Conservation (phyloP, 2,329 filamentous ascomycete genomes). For the Aspergillus pseudotamarii region DNA sequence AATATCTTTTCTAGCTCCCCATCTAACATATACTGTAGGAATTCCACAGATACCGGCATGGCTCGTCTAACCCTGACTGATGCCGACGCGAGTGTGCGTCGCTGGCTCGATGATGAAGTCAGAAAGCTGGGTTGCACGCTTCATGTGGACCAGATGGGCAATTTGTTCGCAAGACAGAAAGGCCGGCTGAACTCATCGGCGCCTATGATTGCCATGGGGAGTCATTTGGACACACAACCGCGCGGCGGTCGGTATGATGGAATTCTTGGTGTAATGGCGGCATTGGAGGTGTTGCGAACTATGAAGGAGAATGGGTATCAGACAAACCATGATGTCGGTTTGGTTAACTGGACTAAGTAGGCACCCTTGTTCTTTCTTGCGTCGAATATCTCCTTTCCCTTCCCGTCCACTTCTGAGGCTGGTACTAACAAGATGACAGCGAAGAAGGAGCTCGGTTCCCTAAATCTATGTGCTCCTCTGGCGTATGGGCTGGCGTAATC, state of each 20-base stretch:
- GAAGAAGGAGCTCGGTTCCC: constrained; percentile 80
- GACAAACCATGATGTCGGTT: constrained; percentile 68
- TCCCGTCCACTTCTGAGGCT: neutral
- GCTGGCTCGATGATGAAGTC: constrained; percentile 69
- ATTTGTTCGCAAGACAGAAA: constrained; percentile 32
- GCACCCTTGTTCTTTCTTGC: constrained; percentile 28
- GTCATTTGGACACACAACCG: constrained; percentile 36
- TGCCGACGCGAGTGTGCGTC: constrained; percentile 65
- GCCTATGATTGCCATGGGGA: constrained; percentile 52
- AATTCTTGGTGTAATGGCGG: constrained; percentile 70
- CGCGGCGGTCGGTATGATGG: constrained; percentile 65
- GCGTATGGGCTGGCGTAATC: constrained; percentile 71
- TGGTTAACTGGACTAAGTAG: constrained; percentile 62
- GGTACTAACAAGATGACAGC: constrained; percentile 40
- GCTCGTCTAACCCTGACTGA: constrained; percentile 69
- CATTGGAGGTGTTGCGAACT: constrained; percentile 68
- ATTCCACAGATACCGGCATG: constrained; percentile 59
- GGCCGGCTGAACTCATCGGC: constrained; percentile 21
- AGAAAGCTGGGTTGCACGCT: constrained; percentile 64
- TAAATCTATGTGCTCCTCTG: constrained; percentile 70
- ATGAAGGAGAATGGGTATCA: constrained; percentile 67
- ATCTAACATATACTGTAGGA: constrained; percentile 13
- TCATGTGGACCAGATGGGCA: constrained; percentile 64
- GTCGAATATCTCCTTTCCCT: neutral
- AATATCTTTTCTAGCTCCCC: neutral